Evolutionary conservation across 305 asterid species (phyloP).

Genomic region (Ilex paraguariensis): DNA sequence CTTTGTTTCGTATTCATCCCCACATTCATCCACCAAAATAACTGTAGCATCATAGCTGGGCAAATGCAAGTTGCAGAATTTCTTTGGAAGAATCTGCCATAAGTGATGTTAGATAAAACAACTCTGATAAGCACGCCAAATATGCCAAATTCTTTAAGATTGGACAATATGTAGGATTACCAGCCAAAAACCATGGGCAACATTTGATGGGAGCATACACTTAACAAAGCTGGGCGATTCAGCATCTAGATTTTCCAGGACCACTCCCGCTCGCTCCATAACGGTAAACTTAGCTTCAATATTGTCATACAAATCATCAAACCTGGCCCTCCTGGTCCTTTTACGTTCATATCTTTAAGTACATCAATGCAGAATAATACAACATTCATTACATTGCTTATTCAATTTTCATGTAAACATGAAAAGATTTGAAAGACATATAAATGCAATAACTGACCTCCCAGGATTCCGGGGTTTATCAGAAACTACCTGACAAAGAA

Average conservation of each 20-base stretch:
- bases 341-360: constrained; percentile 19
- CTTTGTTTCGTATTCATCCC: constrained; percentile 59
- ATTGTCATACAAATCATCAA: constrained; percentile 51
- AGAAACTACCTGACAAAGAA: background rate
- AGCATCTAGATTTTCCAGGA: constrained; percentile 32
- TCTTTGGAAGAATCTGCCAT: constrained; percentile 66
- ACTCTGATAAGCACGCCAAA: constrained; percentile 6
- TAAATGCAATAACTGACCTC: background rate
- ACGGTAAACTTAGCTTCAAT: constrained; percentile 52
- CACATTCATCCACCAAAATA: constrained; percentile 80
- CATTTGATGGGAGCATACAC: constrained; percentile 92
- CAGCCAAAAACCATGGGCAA: constrained; percentile 88
- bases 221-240: constrained; percentile 57
- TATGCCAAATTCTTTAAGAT: constrained; percentile 6
- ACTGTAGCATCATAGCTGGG: constrained; percentile 58
- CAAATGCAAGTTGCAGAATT: constrained; percentile 49
- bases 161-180: constrained; percentile 31
- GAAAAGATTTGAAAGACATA: background rate
- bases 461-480: background rate
- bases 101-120: constrained; percentile 16
- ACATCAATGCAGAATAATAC: constrained; percentile 9
- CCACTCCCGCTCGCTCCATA: constrained; percentile 58
- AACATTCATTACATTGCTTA: constrained; percentile 5
- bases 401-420: background rate
- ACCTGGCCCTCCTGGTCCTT: constrained; percentile 33